These are phyloP conservation scores for Russula griseocarnosa DNA, from an alignment of 768 basidiomycete species.

Conservation along the genomic window DNA sequence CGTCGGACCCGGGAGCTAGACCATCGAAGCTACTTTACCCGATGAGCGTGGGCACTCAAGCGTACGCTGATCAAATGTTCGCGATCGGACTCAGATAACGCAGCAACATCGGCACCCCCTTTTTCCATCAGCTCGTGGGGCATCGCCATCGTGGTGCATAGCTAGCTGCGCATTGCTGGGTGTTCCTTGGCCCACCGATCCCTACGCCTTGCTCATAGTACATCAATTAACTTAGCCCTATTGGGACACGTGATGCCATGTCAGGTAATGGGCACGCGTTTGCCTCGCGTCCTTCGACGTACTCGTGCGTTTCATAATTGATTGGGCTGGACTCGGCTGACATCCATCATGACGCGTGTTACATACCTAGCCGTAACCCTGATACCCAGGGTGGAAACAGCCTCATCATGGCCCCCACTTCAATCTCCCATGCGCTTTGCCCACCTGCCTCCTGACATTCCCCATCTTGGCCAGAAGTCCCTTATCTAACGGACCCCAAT, in stretches of 20 bases:
- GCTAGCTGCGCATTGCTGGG: constrained; percentile 8
- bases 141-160: neutral
- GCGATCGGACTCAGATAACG: constrained; percentile 19
- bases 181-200: neutral
- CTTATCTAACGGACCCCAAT: neutral
- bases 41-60: constrained; percentile 2
- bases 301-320: constrained; percentile 19
- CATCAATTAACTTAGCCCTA: neutral
- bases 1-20: neutral
- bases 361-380: constrained; percentile 12
- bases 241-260: neutral
- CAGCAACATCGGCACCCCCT: neutral
- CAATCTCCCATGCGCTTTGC: constrained; percentile 9
- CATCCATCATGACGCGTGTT: constrained; percentile 7
- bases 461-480: constrained; percentile 1
- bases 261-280: constrained; percentile 14
- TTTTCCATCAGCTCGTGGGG: neutral
- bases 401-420: constrained; percentile 12
- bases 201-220: neutral
- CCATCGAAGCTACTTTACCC: constrained; percentile 1
- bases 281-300: constrained; percentile 19
- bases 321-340: constrained; percentile 9
- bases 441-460: neutral
- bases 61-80: neutral
- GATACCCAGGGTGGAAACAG: constrained; percentile 16